phyloP scores from a whole-genome alignment of 768 basidiomycete species.

The Boletus eberwhitei region DNA sequence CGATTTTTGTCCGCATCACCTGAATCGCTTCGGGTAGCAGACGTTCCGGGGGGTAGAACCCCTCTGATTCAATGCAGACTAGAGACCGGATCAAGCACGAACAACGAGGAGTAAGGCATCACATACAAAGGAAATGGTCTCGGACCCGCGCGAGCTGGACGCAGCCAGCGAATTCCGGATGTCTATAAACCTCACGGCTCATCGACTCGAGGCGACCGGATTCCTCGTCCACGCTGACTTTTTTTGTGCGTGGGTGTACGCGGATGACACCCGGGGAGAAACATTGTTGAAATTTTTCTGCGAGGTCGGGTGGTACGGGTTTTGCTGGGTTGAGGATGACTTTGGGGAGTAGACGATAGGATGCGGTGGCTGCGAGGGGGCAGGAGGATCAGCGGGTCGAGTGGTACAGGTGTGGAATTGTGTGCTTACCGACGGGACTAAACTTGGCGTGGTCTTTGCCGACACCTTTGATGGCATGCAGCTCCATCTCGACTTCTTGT shows the following conservation, averaged over 20 bases:
- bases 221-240: slow-evolving; percentile 58
- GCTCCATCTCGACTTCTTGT: slow-evolving; percentile 77
- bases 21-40: slow-evolving; percentile 76
- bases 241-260: slow-evolving; percentile 53
- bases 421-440: slow-evolving; percentile 78
- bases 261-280: slow-evolving; percentile 83
- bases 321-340: slow-evolving; percentile 66
- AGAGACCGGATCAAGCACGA: slow-evolving; percentile 26
- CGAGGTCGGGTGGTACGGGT: slow-evolving; percentile 73
- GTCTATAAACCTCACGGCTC: slow-evolving; percentile 86
- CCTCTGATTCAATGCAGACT: slow-evolving; percentile 89
- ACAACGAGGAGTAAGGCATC: background rate
- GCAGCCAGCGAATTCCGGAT: slow-evolving; percentile 82
- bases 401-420: background rate
- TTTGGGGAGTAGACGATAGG: slow-evolving; percentile 88
- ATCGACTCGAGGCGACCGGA: slow-evolving; percentile 83
- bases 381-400: background rate
- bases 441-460: slow-evolving; percentile 97
- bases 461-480: slow-evolving; percentile 90
- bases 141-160: slow-evolving; percentile 83
- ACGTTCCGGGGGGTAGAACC: slow-evolving; percentile 81
- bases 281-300: slow-evolving; percentile 80
- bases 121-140: slow-evolving; percentile 91
- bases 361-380: slow-evolving; percentile 72
- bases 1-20: slow-evolving; percentile 81